Evolutionary conservation across 2,329 filamentous ascomycete species (phyloP).

Genomic region (Taxawa tesnikishii): DNA sequence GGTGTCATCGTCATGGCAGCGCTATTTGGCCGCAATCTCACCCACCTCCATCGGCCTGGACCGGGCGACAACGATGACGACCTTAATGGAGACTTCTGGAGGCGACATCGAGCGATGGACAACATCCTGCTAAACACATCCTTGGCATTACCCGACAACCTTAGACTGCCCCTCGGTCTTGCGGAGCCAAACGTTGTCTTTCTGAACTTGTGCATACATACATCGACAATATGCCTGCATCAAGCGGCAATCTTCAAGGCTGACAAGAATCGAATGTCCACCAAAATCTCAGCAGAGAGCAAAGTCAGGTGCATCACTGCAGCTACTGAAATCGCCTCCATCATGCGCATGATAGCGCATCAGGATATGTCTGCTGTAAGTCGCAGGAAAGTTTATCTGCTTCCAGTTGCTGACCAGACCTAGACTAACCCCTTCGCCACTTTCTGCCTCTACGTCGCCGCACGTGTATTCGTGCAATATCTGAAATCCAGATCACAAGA

Average conservation of each 20-base stretch:
- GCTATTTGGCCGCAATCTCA: conserved; percentile 80
- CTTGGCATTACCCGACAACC: conserved; percentile 64
- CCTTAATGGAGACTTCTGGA: conserved; percentile 91
- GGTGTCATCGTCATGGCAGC: conserved; percentile 76
- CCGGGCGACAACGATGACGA: conserved; percentile 72
- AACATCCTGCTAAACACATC: conserved; percentile 81
- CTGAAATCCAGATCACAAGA: conserved; percentile 90
- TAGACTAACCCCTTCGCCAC: conserved; percentile 94
- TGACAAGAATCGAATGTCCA: conserved; percentile 71
- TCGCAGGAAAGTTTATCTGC: conserved; percentile 9
- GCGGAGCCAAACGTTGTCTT: conserved; percentile 78
- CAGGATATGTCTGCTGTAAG: conserved; percentile 72
- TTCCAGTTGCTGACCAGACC: not conserved
- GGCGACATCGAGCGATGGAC: conserved; percentile 77
- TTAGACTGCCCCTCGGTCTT: conserved; percentile 68
- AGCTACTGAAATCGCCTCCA: conserved; percentile 83
- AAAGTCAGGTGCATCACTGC: conserved; percentile 88
- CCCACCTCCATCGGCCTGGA: conserved; percentile 80
- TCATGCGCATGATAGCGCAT: conserved; percentile 92
- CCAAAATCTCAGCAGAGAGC: conserved; percentile 72
- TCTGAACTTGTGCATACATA: conserved; percentile 93
- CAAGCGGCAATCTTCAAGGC: conserved; percentile 97
- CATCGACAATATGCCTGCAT: conserved; percentile 92
- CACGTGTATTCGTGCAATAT: conserved; percentile 90
- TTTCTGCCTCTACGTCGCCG: conserved; percentile 92